These are phyloP conservation scores for Globisporangium camurandrum DNA, from an alignment of 352 stramenopile species.

Conservation along the genomic window DNA sequence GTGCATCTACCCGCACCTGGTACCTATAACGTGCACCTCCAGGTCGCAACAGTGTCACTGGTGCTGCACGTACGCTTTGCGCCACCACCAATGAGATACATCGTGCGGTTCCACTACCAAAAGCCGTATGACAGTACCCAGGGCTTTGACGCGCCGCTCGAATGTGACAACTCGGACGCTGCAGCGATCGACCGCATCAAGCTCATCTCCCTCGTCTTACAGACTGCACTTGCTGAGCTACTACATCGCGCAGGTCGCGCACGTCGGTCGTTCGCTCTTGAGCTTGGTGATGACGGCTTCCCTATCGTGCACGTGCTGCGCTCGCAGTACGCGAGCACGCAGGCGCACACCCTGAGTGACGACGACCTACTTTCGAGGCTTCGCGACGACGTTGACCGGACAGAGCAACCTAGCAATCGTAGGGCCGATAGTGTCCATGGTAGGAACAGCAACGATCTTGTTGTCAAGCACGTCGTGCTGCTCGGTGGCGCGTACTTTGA, in stretches of 20 bases:
- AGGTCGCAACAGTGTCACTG: conserved; percentile 7
- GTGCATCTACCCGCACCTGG: conserved; percentile 42
- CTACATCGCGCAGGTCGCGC: conserved; percentile 30
- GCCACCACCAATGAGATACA: conserved; percentile 17
- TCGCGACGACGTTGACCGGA: conserved; percentile 32
- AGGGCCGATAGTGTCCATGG: conserved; percentile 5
- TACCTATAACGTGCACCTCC: conserved; percentile 23
- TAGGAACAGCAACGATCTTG: conserved; percentile 9
- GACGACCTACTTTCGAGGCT: conserved; percentile 46
- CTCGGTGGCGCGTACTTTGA: conserved; percentile 59
- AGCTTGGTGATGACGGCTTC: conserved; percentile 41
- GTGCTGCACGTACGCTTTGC: conserved; percentile 33
- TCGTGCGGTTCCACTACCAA: conserved; percentile 68
- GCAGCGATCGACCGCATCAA: conserved; percentile 40
- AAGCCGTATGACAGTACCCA: conserved; percentile 35
- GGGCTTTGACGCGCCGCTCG: conserved; percentile 46
- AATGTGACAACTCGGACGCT: conserved; percentile 48
- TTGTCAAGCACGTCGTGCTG: conserved; percentile 62
- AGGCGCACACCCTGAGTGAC: conserved; percentile 31
- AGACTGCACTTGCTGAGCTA: conserved; percentile 52
- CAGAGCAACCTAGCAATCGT: conserved; percentile 5
- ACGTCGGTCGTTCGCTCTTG: conserved; percentile 38
- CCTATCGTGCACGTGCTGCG: conserved; percentile 41
- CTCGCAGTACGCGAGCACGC: conserved; percentile 37
- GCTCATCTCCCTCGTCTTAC: conserved; percentile 46